phyloP scores from a whole-genome alignment of 139 green algal species.

The Haematococcus sp. region DNA sequence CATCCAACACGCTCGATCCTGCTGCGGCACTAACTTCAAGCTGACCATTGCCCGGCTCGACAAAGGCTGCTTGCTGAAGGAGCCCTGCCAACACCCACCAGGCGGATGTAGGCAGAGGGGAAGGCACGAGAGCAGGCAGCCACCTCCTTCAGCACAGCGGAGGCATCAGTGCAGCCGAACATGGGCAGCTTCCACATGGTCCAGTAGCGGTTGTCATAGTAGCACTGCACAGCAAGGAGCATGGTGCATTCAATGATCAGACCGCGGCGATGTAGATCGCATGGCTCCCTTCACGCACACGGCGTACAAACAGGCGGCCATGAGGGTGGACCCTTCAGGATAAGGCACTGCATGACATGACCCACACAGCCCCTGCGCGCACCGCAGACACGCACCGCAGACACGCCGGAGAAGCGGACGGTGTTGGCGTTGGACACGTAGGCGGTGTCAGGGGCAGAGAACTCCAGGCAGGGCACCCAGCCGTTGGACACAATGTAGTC shows the following conservation, averaged over 20 bases:
- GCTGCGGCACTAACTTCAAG: background rate
- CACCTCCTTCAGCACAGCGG: constrained; percentile 91
- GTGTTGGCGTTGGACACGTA: constrained; percentile 65
- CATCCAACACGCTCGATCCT: background rate
- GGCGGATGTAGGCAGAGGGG: constrained; percentile 91
- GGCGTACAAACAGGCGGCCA: too few species aligned
- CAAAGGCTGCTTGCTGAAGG: too few species aligned
- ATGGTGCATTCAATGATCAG: too few species aligned
- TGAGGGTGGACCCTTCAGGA: too few species aligned
- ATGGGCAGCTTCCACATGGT: constrained; percentile 99
- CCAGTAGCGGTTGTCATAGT: constrained; percentile 97
- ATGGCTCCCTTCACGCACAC: too few species aligned
- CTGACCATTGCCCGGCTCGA: too few species aligned
- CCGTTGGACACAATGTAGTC: constrained; percentile 93
- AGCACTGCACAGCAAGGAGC: constrained; percentile 45
- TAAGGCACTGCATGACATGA: background rate
- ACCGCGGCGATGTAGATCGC: too few species aligned
- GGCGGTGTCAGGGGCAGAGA: constrained; percentile 72
- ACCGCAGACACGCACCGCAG: constrained; percentile 43
- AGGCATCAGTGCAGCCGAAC: constrained; percentile 96
- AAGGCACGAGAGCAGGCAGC: constrained; percentile 76
- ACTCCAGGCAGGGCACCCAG: constrained; percentile 93
- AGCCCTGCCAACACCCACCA: constrained; percentile 49
- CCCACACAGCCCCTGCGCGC: background rate
- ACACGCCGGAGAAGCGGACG: constrained; percentile 63